A percentile compares a stretch with the other conserved stretches of the same genome.
Evolutionary conservation across 75 land plant species (phyloP).

Genomic region (Gnetum montanum): DNA sequence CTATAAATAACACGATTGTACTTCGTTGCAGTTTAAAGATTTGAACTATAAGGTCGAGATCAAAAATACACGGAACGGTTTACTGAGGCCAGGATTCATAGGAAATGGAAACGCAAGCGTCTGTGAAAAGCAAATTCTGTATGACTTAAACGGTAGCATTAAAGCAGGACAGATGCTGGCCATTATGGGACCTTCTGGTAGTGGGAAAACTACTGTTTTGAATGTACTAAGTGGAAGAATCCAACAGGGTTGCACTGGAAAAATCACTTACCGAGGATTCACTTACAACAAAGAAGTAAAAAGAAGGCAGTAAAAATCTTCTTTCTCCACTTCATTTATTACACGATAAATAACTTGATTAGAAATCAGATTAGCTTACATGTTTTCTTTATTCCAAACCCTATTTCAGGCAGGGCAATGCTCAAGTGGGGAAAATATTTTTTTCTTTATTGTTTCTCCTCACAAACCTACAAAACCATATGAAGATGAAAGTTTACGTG

Average conservation of each 20-base stretch:
- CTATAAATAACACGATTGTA: neutral
- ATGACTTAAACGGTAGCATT: slow-evolving; percentile 7
- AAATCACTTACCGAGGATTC: slow-evolving; percentile 9
- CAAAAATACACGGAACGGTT: neutral
- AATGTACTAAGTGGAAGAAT: slow-evolving; percentile 10
- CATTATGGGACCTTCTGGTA: slow-evolving; percentile 17
- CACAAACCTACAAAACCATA: neutral
- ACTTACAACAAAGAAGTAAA: slow-evolving; percentile 9
- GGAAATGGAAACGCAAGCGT: too few species aligned
- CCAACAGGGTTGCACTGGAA: neutral
- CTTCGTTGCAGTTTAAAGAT: slow-evolving; percentile 9
- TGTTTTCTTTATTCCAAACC: too few species aligned
- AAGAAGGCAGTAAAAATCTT: slow-evolving; percentile 2
- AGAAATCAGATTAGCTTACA: neutral
- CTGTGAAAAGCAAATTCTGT: slow-evolving; percentile 6
- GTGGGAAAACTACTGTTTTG: slow-evolving; percentile 15
- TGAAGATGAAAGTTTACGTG: neutral
- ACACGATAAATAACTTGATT: neutral
- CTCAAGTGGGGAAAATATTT: neutral
- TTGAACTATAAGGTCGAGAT: slow-evolving; percentile 7
- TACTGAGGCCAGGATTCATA: neutral
- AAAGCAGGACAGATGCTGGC: slow-evolving; percentile 15
- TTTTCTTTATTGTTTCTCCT: neutral
- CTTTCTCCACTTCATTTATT: neutral
- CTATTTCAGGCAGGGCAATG: neutral